Conservation (phyloP, 192 early-diverging fungal species). For the Neocallimastix lanati region DNA sequence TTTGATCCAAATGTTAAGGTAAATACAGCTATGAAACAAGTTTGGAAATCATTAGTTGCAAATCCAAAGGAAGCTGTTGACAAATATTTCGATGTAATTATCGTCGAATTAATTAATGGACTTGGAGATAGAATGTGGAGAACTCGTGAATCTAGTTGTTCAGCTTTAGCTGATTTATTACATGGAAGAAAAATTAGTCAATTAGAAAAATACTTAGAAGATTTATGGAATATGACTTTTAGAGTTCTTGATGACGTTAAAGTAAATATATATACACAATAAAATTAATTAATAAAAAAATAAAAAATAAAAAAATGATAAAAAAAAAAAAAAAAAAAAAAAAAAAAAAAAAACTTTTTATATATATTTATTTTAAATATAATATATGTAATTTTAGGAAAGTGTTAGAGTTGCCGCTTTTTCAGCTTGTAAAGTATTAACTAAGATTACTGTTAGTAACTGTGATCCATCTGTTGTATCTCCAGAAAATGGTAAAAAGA, state of each 20-base stretch:
- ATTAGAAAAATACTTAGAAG: conserved; percentile 55
- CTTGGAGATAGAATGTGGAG: conserved; percentile 72
- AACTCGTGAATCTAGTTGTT: conserved; percentile 60
- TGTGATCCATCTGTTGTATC: conserved; percentile 54
- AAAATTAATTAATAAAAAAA: too few relatives aligned
- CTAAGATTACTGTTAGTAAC: conserved; percentile 62
- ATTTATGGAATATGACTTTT: conserved; percentile 80
- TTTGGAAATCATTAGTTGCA: conserved; percentile 59
- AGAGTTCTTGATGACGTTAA: conserved; percentile 85
- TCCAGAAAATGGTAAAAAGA: conserved; percentile 36
- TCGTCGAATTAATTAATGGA: conserved; percentile 55
- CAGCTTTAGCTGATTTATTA: conserved; percentile 54
- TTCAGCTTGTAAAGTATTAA: conserved; percentile 57
- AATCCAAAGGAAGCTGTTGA: conserved; percentile 51
- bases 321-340: too few relatives aligned
- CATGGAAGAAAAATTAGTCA: conserved; percentile 47
- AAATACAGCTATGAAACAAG: conserved; percentile 70
- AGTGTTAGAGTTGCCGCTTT: conserved; percentile 70
- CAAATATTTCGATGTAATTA: conserved; percentile 59
- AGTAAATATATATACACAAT: not conserved
- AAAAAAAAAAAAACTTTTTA: too few relatives aligned
- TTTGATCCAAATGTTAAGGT: conserved; percentile 82
- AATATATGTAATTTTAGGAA: conserved; percentile 12
- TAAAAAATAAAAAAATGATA: too few relatives aligned
- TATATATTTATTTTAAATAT: too few relatives aligned